phyloP scores from a whole-genome alignment of 139 green algal species.

The Picochlorum sp. region DNA sequence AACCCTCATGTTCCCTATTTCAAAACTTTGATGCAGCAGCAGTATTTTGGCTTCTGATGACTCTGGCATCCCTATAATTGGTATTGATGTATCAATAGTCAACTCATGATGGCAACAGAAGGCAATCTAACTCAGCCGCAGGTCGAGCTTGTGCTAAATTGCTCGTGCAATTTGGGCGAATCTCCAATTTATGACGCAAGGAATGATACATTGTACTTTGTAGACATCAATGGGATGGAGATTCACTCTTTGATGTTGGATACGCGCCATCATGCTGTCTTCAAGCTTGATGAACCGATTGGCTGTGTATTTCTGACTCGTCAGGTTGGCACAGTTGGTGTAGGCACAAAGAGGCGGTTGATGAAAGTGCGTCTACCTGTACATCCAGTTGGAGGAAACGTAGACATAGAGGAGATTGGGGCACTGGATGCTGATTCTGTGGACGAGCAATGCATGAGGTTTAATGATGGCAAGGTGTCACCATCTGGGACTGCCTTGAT shows the following conservation, averaged over 20 bases:
- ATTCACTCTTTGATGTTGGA: conserved; percentile 23
- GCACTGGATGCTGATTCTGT: conserved; percentile 20
- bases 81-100: neutral
- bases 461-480: conserved; percentile 45
- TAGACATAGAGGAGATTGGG: neutral
- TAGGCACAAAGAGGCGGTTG: conserved; percentile 1
- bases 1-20: too few relatives aligned
- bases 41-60: too few relatives aligned
- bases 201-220: conserved; percentile 36
- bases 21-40: too few relatives aligned
- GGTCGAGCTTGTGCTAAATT: conserved; percentile 29
- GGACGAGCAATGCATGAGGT: conserved; percentile 17
- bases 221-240: conserved; percentile 40
- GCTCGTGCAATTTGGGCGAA: conserved; percentile 32
- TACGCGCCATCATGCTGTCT: neutral
- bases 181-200: conserved; percentile 32
- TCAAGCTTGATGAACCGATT: conserved; percentile 13
- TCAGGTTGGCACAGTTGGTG: conserved; percentile 21
- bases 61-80: too few relatives aligned
- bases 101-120: neutral
- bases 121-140: neutral
- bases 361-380: neutral
- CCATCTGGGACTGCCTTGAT: conserved; percentile 30
- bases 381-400: neutral
- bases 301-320: conserved; percentile 24